A percentile compares a stretch with the other conserved stretches of the same genome.
Evolutionary conservation across 495 filamentous ascomycete species (phyloP).

Genomic region (Penicillium coprophilum): DNA sequence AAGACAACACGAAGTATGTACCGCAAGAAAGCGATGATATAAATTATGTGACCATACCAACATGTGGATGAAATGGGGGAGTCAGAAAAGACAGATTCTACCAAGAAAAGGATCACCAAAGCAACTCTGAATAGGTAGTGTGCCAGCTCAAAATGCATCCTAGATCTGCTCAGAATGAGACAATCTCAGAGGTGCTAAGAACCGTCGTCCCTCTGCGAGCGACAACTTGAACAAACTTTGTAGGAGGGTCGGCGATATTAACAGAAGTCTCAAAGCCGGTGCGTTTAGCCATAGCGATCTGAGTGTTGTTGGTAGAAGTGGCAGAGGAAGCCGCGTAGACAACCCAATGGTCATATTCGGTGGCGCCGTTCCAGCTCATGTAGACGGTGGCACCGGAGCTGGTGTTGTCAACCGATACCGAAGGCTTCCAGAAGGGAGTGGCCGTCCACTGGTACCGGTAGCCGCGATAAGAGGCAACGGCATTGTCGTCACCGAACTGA

Average conservation of each 20-base stretch:
- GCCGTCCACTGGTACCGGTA: slow-evolving; percentile 44
- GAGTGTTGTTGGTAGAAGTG: slow-evolving; percentile 21
- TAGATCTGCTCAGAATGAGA: slow-evolving; percentile 19
- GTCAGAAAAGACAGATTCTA: no score
- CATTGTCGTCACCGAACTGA: slow-evolving; percentile 38
- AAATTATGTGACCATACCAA: not conserved
- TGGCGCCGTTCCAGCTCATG: slow-evolving; percentile 48
- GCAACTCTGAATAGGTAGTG: not conserved
- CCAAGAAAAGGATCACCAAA: not conserved
- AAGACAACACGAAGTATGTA: not conserved
- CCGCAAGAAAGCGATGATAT: not conserved
- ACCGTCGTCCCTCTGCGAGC: slow-evolving; percentile 32
- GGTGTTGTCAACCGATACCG: slow-evolving; percentile 25
- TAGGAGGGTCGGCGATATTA: slow-evolving; percentile 23
- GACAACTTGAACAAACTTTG: slow-evolving; percentile 33
- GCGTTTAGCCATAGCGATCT: slow-evolving; percentile 26
- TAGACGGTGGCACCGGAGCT: slow-evolving; percentile 19
- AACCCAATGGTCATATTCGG: slow-evolving; percentile 42
- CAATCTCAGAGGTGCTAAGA: slow-evolving; percentile 29
- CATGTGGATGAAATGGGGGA: not conserved
- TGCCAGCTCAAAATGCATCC: not conserved
- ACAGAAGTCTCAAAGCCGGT: slow-evolving; percentile 37
- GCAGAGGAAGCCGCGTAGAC: slow-evolving; percentile 27
- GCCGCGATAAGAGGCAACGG: slow-evolving; percentile 43
- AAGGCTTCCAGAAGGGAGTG: slow-evolving; percentile 38